Conservation (phyloP, 768 basidiomycete genomes). For the Collybia sp. region DNA sequence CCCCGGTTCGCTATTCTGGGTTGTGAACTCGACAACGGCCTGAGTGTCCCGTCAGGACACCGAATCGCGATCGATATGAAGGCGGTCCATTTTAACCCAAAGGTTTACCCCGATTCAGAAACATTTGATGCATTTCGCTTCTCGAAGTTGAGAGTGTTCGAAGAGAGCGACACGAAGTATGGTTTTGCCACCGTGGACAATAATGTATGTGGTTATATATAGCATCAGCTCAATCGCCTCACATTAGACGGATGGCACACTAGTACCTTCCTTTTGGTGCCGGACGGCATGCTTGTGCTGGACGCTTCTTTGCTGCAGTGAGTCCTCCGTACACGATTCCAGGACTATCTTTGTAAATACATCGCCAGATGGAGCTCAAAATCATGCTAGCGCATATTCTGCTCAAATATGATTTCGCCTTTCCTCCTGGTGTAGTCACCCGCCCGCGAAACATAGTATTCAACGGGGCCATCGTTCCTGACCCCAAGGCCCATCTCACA, state of each 20-base stretch:
- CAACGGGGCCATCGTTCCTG: slow-evolving; percentile 29
- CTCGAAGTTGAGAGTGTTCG: slow-evolving; percentile 24
- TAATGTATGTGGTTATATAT: slow-evolving; percentile 19
- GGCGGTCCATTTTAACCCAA: slow-evolving; percentile 27
- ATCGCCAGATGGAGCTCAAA: slow-evolving; percentile 27
- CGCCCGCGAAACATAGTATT: slow-evolving; percentile 26
- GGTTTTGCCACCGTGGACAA: slow-evolving; percentile 29
- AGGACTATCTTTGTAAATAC: not conserved
- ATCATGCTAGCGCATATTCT: slow-evolving; percentile 31
- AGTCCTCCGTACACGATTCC: slow-evolving; percentile 2
- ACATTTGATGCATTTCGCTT: slow-evolving; percentile 31
- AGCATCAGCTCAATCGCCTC: not conserved
- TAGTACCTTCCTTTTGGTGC: slow-evolving; percentile 36
- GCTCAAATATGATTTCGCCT: slow-evolving; percentile 25
- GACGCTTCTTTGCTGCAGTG: slow-evolving; percentile 31
- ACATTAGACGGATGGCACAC: not conserved
- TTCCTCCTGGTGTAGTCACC: slow-evolving; percentile 16
- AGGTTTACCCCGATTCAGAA: slow-evolving; percentile 28
- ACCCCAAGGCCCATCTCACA: slow-evolving; percentile 24
- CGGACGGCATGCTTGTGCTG: slow-evolving; percentile 32
- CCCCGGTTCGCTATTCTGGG: slow-evolving; percentile 21
- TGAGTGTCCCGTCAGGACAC: slow-evolving; percentile 23
- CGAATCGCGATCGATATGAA: slow-evolving; percentile 29
- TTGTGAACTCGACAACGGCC: slow-evolving; percentile 26
- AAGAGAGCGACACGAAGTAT: slow-evolving; percentile 24